phyloP scores from a whole-genome alignment of 148 eudicot genomes.

The Linanthus parryae region DNA sequence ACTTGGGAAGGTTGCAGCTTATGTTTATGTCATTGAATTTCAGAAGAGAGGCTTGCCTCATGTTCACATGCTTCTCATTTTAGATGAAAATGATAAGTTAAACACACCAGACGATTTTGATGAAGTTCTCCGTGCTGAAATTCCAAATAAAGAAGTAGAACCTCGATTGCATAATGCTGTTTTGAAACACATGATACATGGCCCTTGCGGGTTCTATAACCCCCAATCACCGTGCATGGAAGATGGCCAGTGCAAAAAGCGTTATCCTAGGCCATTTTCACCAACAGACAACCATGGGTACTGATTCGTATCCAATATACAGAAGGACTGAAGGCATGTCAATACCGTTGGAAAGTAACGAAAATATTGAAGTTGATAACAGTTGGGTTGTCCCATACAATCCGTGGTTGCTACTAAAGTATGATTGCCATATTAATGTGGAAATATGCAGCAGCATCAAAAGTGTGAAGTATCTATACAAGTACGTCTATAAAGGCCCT shows the following conservation, averaged over 20 bases:
- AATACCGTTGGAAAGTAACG: no score
- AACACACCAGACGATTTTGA: background rate
- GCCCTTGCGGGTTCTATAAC: background rate
- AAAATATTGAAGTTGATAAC: no score
- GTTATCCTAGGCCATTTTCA: background rate
- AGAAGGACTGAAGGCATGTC: background rate
- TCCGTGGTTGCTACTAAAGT: background rate
- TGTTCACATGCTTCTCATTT: background rate
- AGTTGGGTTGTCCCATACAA: background rate
- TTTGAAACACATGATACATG: background rate
- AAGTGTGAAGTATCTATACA: background rate
- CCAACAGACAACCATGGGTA: background rate
- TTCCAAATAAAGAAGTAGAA: background rate
- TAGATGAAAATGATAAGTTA: background rate
- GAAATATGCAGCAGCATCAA: background rate
- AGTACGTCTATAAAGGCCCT: background rate
- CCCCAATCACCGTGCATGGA: background rate
- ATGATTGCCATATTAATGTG: background rate
- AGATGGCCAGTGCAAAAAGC: background rate
- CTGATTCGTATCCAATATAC: background rate
- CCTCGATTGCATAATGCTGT: background rate
- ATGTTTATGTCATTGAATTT: background rate
- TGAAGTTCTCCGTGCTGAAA: background rate
- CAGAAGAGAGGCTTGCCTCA: background rate
- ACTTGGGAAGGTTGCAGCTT: background rate